Conservation (phyloP, 306 rosid genomes). For the Lagenaria siceraria region DNA sequence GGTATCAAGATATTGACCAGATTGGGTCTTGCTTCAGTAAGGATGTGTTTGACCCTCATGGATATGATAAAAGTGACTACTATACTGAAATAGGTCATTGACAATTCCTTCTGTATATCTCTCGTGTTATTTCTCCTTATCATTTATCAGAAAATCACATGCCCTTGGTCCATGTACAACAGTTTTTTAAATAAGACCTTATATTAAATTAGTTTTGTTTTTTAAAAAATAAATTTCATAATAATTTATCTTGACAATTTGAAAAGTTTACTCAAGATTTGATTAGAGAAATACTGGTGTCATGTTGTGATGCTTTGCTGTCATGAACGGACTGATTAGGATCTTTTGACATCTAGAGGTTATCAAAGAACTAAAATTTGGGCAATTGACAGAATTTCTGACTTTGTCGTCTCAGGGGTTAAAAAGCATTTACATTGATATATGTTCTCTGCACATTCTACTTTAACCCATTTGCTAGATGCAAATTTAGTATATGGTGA, state of each 20-base stretch:
- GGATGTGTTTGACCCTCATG: slow-evolving; percentile 96
- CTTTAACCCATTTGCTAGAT: not conserved
- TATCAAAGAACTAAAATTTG: not conserved
- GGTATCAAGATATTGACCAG: slow-evolving; percentile 91
- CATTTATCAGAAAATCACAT: not conserved
- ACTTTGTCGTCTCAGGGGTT: not conserved
- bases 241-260: not conserved
- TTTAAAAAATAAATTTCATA: not conserved
- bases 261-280: not conserved
- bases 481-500: not conserved
- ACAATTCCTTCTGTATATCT: slow-evolving; percentile 18
- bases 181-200: not conserved
- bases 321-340: not conserved
- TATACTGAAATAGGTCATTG: slow-evolving; percentile 69
- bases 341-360: not conserved
- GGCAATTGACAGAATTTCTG: not conserved
- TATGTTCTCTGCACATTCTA: not conserved
- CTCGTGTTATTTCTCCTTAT: not conserved
- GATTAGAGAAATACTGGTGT: not conserved
- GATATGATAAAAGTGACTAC: slow-evolving; percentile 77
- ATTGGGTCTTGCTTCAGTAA: slow-evolving; percentile 93
- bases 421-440: not conserved
- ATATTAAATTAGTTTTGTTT: not conserved
- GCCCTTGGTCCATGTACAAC: not conserved
- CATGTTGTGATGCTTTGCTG: not conserved